Percentiles rank a stretch among this genome's conserved stretches.
phyloP scores from a whole-genome alignment of 2,329 filamentous ascomycete species.

The Sporothrix pallida region DNA sequence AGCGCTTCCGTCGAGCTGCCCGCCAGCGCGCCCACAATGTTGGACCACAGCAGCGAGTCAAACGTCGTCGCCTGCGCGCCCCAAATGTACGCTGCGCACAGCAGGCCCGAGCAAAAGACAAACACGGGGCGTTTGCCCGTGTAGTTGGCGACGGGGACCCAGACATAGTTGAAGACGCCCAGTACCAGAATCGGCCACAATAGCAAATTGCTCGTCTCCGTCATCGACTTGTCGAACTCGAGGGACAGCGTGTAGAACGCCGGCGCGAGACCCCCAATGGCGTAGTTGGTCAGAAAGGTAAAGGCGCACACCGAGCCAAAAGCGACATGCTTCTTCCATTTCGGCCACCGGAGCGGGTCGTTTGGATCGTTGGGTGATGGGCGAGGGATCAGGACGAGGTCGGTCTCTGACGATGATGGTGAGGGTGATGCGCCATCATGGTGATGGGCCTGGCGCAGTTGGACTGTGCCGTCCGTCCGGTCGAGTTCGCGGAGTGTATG shows the following conservation, averaged over 20 bases:
- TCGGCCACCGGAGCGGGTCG: slow-evolving; percentile 55
- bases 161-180: slow-evolving; percentile 56
- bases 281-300: slow-evolving; percentile 54
- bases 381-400: slow-evolving; percentile 50
- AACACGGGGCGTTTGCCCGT: slow-evolving; percentile 55
- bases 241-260: slow-evolving; percentile 52
- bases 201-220: slow-evolving; percentile 51
- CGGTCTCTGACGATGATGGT: slow-evolving; percentile 16
- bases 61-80: slow-evolving; percentile 51
- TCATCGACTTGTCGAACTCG: slow-evolving; percentile 52
- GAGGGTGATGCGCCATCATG: not conserved
- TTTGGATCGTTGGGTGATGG: slow-evolving; percentile 53
- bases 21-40: slow-evolving; percentile 53
- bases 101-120: slow-evolving; percentile 49
- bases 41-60: slow-evolving; percentile 52
- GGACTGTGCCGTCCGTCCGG: slow-evolving; percentile 56
- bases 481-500: slow-evolving; percentile 43
- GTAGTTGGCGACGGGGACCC: slow-evolving; percentile 55
- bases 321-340: slow-evolving; percentile 52
- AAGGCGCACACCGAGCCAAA: slow-evolving; percentile 52
- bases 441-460: slow-evolving; percentile 38
- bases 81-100: slow-evolving; percentile 52
- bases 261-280: slow-evolving; percentile 52
- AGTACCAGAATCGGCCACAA: slow-evolving; percentile 53
- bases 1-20: slow-evolving; percentile 53